Percentiles rank a stretch among this genome's conserved stretches.
phyloP scores from a whole-genome alignment of 805 yeast species.

The Yamadazyma laniorum region DNA sequence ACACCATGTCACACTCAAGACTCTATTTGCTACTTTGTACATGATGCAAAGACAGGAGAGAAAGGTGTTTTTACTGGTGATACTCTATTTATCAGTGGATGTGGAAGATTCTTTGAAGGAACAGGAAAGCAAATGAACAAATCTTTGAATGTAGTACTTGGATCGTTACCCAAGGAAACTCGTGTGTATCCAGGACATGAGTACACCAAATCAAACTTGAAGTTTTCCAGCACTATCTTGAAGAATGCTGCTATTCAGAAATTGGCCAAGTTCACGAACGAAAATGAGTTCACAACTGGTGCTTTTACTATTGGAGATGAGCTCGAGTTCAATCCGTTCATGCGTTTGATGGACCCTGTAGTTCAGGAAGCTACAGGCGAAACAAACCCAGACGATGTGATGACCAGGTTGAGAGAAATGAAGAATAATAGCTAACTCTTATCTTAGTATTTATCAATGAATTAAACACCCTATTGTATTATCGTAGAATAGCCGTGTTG shows the following conservation, averaged over 20 bases:
- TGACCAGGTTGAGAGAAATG: constrained; percentile 71
- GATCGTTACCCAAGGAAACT: constrained; percentile 64
- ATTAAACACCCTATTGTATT: too few species aligned
- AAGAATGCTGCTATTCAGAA: constrained; percentile 50
- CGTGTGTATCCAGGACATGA: constrained; percentile 93
- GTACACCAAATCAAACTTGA: constrained; percentile 79
- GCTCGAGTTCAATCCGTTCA: constrained; percentile 79
- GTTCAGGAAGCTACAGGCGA: constrained; percentile 61
- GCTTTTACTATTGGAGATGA: constrained; percentile 83
- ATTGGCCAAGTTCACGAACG: constrained; percentile 50
- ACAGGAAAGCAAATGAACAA: constrained; percentile 73
- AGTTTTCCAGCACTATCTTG: constrained; percentile 68
- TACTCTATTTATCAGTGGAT: constrained; percentile 89
- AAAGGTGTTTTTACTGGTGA: constrained; percentile 92
- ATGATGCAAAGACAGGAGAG: constrained; percentile 61
- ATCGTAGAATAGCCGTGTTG: too few species aligned
- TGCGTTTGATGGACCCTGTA: constrained; percentile 67
- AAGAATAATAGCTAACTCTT: constrained; percentile 55
- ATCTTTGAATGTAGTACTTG: constrained; percentile 61
- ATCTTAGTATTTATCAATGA: too few species aligned
- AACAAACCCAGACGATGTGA: constrained; percentile 50
- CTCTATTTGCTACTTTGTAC: constrained; percentile 81
- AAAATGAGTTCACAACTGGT: constrained; percentile 80
- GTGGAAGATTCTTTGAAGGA: constrained; percentile 97
- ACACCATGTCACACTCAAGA: constrained; percentile 99